Evolutionary conservation across 306 rosid genomes (phyloP).

Genomic region (Boehmeria nivea): DNA sequence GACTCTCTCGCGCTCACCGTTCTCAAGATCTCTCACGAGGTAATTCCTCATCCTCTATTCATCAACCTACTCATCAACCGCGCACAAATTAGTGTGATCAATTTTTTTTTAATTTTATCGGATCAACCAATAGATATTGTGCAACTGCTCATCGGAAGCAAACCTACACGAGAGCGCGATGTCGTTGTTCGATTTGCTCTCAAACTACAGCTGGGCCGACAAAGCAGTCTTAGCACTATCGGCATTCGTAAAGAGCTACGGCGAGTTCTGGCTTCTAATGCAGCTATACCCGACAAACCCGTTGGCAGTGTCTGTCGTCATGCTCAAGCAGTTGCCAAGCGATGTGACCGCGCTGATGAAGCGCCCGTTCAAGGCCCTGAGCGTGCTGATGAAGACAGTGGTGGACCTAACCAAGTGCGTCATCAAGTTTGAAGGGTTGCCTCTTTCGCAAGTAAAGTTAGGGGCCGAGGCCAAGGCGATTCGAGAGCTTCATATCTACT

Average conservation of each 20-base stretch:
- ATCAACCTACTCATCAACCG: neutral
- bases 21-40: conserved; percentile 36
- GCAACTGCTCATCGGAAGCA: conserved; percentile 33
- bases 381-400: conserved; percentile 40
- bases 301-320: conserved; percentile 37
- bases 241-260: conserved; percentile 50
- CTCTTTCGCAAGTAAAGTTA: conserved; percentile 28
- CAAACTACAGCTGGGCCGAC: conserved; percentile 50
- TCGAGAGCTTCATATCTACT: conserved; percentile 27
- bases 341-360: conserved; percentile 17
- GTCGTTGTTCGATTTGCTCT: conserved; percentile 49
- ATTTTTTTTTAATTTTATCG: neutral
- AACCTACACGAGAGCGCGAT: conserved; percentile 38
- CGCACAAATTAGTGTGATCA: conserved; percentile 1
- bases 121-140: conserved; percentile 31
- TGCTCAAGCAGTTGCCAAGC: conserved; percentile 39
- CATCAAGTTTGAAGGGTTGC: conserved; percentile 46
- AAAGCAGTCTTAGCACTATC: conserved; percentile 56
- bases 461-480: conserved; percentile 15
- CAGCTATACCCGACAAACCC: conserved; percentile 27
- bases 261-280: conserved; percentile 46
- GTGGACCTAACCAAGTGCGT: conserved; percentile 50
- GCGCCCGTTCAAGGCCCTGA: conserved; percentile 39
- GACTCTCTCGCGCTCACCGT: conserved; percentile 35
- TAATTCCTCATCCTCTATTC: conserved; percentile 7